phyloP scores from a whole-genome alignment of 75 land plant genomes.

The Cunninghamia lanceolata region DNA sequence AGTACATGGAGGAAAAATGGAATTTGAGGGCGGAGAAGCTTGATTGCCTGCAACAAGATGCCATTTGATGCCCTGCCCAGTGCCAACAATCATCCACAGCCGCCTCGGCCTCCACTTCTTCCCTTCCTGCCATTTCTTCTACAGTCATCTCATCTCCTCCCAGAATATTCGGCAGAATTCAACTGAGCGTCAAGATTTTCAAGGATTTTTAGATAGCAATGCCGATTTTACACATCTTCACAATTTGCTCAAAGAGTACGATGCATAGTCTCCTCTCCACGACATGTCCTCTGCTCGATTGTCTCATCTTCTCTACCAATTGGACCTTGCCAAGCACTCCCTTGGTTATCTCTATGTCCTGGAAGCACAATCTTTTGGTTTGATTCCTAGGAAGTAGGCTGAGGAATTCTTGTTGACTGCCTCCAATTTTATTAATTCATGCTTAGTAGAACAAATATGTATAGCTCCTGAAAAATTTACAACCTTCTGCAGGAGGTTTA shows the following conservation, averaged over 20 bases:
- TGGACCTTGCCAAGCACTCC: slow-evolving; percentile 79
- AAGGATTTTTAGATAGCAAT: slow-evolving; percentile 54
- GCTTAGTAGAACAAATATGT: slow-evolving; percentile 72
- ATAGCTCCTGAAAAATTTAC: slow-evolving; percentile 86
- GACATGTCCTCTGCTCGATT: slow-evolving; percentile 34
- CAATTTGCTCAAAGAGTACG: slow-evolving; percentile 49
- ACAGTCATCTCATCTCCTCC: too few relatives aligned
- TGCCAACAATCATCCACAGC: too few relatives aligned
- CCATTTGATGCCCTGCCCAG: too few relatives aligned
- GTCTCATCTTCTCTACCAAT: slow-evolving; percentile 39
- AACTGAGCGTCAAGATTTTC: too few relatives aligned
- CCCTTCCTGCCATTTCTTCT: too few relatives aligned
- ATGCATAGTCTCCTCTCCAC: slow-evolving; percentile 44
- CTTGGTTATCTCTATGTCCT: slow-evolving; percentile 84
- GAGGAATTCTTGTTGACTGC: slow-evolving; percentile 31
- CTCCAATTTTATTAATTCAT: slow-evolving; percentile 56
- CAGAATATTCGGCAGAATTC: too few relatives aligned
- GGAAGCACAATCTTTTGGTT: slow-evolving; percentile 63
- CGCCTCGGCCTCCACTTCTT: too few relatives aligned
- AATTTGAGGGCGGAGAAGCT: too few relatives aligned
- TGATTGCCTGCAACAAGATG: too few relatives aligned
- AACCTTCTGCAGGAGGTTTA: slow-evolving; percentile 19
- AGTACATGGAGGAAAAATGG: too few relatives aligned
- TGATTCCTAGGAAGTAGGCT: slow-evolving; percentile 56
- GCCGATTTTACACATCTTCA: slow-evolving; percentile 53